Evolutionary conservation across 768 basidiomycete genomes (phyloP).

Genomic region (Cystofilobasidium capitatum): DNA sequence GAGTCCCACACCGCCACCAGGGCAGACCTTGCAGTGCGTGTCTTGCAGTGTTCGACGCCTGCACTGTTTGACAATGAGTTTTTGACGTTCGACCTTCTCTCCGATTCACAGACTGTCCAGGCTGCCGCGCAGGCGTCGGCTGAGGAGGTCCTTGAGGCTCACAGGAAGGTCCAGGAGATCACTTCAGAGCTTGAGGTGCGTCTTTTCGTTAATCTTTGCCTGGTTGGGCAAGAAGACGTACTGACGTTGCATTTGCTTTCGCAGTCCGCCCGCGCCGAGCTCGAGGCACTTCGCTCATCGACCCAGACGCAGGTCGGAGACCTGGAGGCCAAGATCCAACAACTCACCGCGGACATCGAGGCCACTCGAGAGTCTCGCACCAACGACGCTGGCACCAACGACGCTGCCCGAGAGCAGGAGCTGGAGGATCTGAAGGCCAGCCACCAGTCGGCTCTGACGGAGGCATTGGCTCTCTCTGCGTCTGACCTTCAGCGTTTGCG

Average conservation of each 20-base stretch:
- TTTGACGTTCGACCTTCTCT: too few relatives aligned
- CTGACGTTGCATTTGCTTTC: not conserved
- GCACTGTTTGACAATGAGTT: constrained; percentile 1
- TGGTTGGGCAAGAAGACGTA: too few relatives aligned
- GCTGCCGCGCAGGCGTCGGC: not conserved
- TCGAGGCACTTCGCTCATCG: not conserved
- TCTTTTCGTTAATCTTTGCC: not conserved
- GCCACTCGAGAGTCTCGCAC: not conserved
- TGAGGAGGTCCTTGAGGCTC: not conserved
- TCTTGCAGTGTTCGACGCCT: not conserved
- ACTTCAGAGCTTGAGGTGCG: not conserved
- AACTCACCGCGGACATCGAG: constrained; percentile 1
- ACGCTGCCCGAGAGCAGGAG: not conserved
- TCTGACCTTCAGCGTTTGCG: not conserved
- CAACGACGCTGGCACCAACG: too few relatives aligned
- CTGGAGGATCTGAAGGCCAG: not conserved
- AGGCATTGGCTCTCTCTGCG: not conserved
- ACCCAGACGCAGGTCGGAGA: constrained; percentile 5
- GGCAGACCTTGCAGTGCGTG: too few relatives aligned
- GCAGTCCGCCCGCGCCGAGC: constrained; percentile 15
- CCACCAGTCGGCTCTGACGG: not conserved
- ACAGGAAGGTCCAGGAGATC: not conserved
- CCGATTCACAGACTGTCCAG: not conserved
- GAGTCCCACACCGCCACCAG: too few relatives aligned
- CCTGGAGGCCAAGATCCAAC: constrained; percentile 15